Evolutionary conservation across 2,329 filamentous ascomycete genomes (phyloP), one percentile per base, ranked within the genome.

Genomic region (Aspergillus fischeri): DNA sequence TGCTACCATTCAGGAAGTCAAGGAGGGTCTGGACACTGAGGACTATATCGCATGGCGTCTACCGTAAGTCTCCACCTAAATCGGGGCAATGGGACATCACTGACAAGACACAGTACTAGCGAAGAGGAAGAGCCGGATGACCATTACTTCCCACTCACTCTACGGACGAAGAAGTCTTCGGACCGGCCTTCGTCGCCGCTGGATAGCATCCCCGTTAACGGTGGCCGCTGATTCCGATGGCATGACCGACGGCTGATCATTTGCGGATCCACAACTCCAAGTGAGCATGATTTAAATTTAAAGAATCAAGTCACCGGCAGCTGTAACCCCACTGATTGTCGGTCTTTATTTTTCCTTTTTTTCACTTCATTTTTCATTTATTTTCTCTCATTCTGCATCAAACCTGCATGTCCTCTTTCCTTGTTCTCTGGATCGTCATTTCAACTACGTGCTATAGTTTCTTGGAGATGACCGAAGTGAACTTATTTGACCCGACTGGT

Each of bases 11-110:
- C 94, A 97, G 76, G 94, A 99, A 76, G 91, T 92, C 48, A 88
- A 89, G 47, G 94, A 99, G 75, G 92, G 93, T 1, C 78, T 99
- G 65, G 94, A 83, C 78, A 97, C 94, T 0, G 94, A 99, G 77
- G 94, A 99, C 72, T 97, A 99, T 74, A 91, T 97, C 69, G 90
- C 93, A 32, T 99, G 94, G 94, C 96, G 95, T 78, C 80, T 97
- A 58, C 94, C 93, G 89, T 97, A 84, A 89, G 92, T 92, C 56
- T 8, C 5, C 2, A 17, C 14, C 14, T 17, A 17, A 17, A 7
- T 14, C 20, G 1, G 42, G 42, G 20, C n/a, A 38, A 20, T 24
- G n/a, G 29, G 48, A 41, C 24, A 7, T 20, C 24, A 20, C 50
- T 61, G 48, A 59, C 59, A 75, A 77, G 21, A 21, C 29, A 38